Evolutionary conservation across 345 rosid genomes (phyloP).

Genomic region (Rhodamnia rubescens): DNA sequence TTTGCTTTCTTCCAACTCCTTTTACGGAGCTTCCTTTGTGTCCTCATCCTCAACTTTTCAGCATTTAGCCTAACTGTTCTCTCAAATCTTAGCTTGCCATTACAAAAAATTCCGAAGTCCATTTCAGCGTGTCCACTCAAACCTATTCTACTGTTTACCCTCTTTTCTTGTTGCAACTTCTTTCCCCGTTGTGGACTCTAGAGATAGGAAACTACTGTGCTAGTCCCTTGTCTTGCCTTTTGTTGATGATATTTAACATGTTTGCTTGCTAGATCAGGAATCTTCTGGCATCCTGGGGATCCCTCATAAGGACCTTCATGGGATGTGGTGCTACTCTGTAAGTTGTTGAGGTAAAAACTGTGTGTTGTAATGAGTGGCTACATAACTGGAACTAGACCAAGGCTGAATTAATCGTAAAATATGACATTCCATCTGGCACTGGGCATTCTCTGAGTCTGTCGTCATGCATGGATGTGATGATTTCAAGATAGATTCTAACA

Average conservation of each 20-base stretch:
- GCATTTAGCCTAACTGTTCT: background rate
- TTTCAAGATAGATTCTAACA: background rate
- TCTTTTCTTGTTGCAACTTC: background rate
- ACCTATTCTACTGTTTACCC: background rate
- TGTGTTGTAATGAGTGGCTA: constrained; percentile 19
- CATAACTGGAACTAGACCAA: background rate
- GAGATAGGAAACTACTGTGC: background rate
- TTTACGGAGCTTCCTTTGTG: background rate
- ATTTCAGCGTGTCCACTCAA: background rate
- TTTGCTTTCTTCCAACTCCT: background rate
- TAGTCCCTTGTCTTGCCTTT: background rate
- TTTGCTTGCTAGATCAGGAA: constrained; percentile 88
- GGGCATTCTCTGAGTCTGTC: background rate
- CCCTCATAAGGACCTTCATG: constrained; percentile 76
- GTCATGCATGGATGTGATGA: background rate
- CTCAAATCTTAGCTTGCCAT: background rate
- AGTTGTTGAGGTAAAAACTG: constrained; percentile 9
- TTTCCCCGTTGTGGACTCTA: background rate
- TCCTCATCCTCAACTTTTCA: background rate
- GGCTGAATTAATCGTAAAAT: background rate
- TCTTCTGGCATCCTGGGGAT: constrained; percentile 63
- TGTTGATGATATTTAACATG: constrained; percentile 16
- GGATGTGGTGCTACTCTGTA: constrained; percentile 45
- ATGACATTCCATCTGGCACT: background rate
- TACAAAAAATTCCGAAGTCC: background rate